These are phyloP conservation scores for Nicotiana undulata DNA, from an alignment of 257 asterid species.

Conservation along the genomic window DNA sequence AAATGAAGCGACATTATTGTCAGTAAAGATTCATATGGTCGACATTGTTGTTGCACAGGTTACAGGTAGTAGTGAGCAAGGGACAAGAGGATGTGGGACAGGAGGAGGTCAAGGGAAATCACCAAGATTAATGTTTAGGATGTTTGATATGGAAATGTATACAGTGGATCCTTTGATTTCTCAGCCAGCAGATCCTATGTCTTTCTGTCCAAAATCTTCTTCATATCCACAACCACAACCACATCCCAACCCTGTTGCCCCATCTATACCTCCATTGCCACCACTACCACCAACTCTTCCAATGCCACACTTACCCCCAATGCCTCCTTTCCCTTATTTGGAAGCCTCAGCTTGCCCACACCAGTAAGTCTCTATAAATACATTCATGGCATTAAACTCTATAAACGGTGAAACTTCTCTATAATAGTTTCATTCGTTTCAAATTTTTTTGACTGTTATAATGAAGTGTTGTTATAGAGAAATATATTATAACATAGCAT, in stretches of 20 bases:
- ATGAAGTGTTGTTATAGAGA: too few species aligned
- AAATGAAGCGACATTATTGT: background rate
- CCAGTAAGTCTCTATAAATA: slow-evolving; percentile 41
- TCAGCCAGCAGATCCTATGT: slow-evolving; percentile 67
- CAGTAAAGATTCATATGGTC: background rate
- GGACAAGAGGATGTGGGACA: slow-evolving; percentile 44
- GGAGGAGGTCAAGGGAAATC: slow-evolving; percentile 48
- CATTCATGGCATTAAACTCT: too few species aligned
- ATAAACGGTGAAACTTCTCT: too few species aligned
- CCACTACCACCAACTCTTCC: slow-evolving; percentile 13
- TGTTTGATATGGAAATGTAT: slow-evolving; percentile 67
- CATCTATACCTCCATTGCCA: slow-evolving; percentile 9
- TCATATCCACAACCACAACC: slow-evolving; percentile 17
- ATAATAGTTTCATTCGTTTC: too few species aligned
- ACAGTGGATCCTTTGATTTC: slow-evolving; percentile 66
- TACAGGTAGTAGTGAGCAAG: slow-evolving; percentile 35
- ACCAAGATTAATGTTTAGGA: slow-evolving; percentile 40
- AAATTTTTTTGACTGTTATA: too few species aligned
- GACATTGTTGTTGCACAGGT: slow-evolving; percentile 36
- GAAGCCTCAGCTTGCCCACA: slow-evolving; percentile 77
- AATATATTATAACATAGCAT: too few species aligned
- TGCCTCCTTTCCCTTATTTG: slow-evolving; percentile 37
- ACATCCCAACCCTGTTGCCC: slow-evolving; percentile 17
- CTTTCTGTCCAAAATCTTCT: slow-evolving; percentile 49
- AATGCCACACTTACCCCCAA: slow-evolving; percentile 31